Conservation (phyloP, 208 protist genomes). For the Wallacemonas sp. region DNA sequence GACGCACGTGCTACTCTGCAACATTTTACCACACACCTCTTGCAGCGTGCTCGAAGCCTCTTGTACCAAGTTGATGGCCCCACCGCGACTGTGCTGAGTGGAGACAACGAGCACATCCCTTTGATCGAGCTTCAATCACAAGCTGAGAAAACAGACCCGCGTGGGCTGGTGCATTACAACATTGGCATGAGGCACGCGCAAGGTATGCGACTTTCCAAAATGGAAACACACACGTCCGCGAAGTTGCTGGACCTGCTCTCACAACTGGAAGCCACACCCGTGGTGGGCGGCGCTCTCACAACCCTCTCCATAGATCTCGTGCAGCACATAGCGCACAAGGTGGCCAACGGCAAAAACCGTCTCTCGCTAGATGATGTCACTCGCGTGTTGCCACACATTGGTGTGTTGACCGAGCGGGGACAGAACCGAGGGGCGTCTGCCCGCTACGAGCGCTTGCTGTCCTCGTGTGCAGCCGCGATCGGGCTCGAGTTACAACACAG, state of each 20-base stretch:
- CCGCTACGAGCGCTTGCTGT: slow-evolving; percentile 47
- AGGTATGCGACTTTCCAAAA: slow-evolving; percentile 53
- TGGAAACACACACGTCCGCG: slow-evolving; percentile 47
- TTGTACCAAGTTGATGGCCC: slow-evolving; percentile 53
- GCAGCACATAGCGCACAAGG: slow-evolving; percentile 66
- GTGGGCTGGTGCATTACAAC: slow-evolving; percentile 66
- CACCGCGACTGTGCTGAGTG: slow-evolving; percentile 55
- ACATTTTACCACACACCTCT: slow-evolving; percentile 41
- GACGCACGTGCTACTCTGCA: not conserved
- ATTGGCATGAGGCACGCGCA: slow-evolving; percentile 71
- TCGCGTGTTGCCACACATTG: slow-evolving; percentile 62
- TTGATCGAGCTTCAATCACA: slow-evolving; percentile 66
- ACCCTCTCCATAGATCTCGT: slow-evolving; percentile 59
- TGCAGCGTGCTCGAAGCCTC: slow-evolving; percentile 63
- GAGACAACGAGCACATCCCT: slow-evolving; percentile 69
- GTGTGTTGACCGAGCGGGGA: slow-evolving; percentile 13
- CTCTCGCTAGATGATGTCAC: slow-evolving; percentile 59
- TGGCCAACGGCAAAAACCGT: slow-evolving; percentile 37
- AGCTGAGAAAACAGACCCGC: slow-evolving; percentile 53
- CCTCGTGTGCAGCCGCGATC: slow-evolving; percentile 47
- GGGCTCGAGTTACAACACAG: slow-evolving; percentile 52
- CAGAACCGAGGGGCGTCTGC: slow-evolving; percentile 8
- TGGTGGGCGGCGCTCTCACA: slow-evolving; percentile 16
- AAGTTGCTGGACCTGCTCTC: slow-evolving; percentile 52
- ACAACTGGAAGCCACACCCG: slow-evolving; percentile 34